Evolutionary conservation across 2,329 filamentous ascomycete genomes (phyloP).

Genomic region (Lecanicillium sp.): DNA sequence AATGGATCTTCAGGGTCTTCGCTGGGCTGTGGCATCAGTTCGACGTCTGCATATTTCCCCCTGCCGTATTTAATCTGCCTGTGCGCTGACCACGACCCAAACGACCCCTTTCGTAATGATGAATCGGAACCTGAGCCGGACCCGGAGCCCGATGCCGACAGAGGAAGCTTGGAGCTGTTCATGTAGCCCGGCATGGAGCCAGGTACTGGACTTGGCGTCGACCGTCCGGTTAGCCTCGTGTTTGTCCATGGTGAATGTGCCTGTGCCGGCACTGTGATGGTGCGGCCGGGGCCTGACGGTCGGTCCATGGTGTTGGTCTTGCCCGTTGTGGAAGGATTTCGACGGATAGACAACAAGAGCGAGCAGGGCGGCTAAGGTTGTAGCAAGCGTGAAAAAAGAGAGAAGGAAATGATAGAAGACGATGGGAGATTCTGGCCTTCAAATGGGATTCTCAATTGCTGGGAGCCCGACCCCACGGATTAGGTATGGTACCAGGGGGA

Average conservation of each 20-base stretch:
- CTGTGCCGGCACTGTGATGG: not conserved
- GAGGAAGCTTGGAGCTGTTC: conserved; percentile 4
- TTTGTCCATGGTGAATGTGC: conserved; percentile 1
- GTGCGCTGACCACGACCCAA: conserved; percentile 10
- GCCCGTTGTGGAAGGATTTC: too few relatives aligned
- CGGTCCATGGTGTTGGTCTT: too few relatives aligned
- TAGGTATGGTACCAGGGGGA: too few relatives aligned
- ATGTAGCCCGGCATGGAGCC: not conserved
- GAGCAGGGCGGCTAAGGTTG: too few relatives aligned
- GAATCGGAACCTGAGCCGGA: too few relatives aligned
- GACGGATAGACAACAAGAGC: too few relatives aligned
- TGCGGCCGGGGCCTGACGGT: not conserved
- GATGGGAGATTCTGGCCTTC: too few relatives aligned
- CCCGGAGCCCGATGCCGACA: conserved; percentile 2
- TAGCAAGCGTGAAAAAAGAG: too few relatives aligned
- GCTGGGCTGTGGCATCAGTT: conserved; percentile 48
- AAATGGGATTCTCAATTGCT: too few relatives aligned
- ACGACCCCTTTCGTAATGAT: conserved; percentile 8
- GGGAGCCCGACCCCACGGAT: too few relatives aligned
- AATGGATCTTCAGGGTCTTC: conserved; percentile 46
- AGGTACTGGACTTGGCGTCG: not conserved
- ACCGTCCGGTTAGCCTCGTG: not conserved
- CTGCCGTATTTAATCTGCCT: conserved; percentile 38
- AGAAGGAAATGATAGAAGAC: too few relatives aligned
- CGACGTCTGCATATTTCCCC: conserved; percentile 33